Conservation (phyloP, 1,139 yeast genomes). For the Suhomyces ambrosiae region DNA sequence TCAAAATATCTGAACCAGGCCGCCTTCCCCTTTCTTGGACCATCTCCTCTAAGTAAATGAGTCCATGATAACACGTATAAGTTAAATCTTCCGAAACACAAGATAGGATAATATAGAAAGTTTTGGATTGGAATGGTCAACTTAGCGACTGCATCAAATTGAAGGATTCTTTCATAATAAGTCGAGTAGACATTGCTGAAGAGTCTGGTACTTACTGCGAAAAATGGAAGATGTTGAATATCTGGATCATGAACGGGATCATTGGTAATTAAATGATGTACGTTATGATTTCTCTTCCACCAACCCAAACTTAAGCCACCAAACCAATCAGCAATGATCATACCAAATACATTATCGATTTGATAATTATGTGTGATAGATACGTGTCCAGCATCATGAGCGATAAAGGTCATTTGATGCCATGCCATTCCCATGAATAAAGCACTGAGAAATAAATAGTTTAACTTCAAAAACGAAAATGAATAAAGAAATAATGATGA, state of each 20-base stretch:
- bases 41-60: conserved; percentile 68
- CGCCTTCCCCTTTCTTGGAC: conserved; percentile 79
- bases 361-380: conserved; percentile 81
- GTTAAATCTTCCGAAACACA: conserved; percentile 84
- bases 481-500: conserved; percentile 53
- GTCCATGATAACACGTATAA: conserved; percentile 81
- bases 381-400: conserved; percentile 88
- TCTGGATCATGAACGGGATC: conserved; percentile 95
- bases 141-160: conserved; percentile 69
- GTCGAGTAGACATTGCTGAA: conserved; percentile 75
- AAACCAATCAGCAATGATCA: conserved; percentile 69
- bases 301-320: conserved; percentile 93
- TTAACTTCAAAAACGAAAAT: conserved; percentile 48
- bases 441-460: conserved; percentile 60
- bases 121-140: conserved; percentile 63
- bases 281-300: conserved; percentile 95
- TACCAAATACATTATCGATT: conserved; percentile 74
- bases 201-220: conserved; percentile 77
- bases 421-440: conserved; percentile 72
- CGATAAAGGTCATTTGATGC: conserved; percentile 89
- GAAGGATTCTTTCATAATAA: conserved; percentile 66
- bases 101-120: conserved; percentile 73
- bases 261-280: conserved; percentile 84
- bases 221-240: conserved; percentile 89
- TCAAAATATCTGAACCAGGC: conserved; percentile 88